phyloP scores from a whole-genome alignment of 1,284 basidiomycete genomes.

The Schizophyllum commune region DNA sequence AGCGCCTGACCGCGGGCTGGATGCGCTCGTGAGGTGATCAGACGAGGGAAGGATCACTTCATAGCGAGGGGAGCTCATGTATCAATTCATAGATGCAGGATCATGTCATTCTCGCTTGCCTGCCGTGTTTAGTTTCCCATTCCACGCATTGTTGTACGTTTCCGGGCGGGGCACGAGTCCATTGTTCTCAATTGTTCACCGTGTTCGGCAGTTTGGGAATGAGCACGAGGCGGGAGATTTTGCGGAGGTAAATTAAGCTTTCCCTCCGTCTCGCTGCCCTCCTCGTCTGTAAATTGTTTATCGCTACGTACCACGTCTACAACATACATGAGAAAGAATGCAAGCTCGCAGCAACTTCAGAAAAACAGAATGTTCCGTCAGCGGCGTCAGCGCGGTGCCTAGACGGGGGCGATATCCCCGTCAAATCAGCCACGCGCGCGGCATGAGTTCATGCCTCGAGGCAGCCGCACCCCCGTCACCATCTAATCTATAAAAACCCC shows the following conservation, averaged over 20 bases:
- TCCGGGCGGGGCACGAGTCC: background rate
- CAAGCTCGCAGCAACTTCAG: background rate
- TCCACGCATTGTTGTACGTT: background rate
- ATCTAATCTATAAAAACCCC: constrained; percentile 43
- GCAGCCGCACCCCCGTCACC: constrained; percentile 29
- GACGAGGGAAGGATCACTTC: background rate
- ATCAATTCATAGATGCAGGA: background rate
- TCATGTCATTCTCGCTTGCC: background rate
- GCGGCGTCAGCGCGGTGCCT: constrained; percentile 1
- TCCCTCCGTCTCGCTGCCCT: too few relatives aligned
- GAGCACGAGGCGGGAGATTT: background rate
- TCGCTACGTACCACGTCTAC: too few relatives aligned
- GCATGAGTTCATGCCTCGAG: constrained; percentile 33
- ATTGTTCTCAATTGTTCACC: background rate
- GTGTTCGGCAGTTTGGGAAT: background rate
- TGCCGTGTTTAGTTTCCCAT: background rate
- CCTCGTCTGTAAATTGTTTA: too few relatives aligned
- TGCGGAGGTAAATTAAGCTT: too few relatives aligned
- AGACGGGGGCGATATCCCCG: constrained; percentile 12
- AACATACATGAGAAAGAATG: background rate
- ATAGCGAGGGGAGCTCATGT: background rate
- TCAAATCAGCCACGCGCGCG: background rate
- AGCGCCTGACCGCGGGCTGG: background rate
- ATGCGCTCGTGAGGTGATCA: background rate
- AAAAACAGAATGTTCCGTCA: background rate